Conservation (phyloP, 495 filamentous ascomycete genomes). For the Xylaria grammica region DNA sequence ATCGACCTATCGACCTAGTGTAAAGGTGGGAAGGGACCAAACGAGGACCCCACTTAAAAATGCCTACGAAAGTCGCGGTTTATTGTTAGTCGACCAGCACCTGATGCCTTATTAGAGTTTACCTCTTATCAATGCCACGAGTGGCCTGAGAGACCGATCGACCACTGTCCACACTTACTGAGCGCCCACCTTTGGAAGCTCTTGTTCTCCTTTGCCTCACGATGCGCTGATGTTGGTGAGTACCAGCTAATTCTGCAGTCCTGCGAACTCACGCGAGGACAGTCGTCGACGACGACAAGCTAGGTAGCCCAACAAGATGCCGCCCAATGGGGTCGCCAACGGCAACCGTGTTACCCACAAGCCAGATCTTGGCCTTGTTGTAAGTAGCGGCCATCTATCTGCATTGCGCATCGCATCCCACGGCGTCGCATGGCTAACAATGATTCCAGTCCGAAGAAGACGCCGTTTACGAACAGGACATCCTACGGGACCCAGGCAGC, state of each 20-base stretch:
- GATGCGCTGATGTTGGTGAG: conserved; percentile 24
- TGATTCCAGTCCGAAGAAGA: conserved; percentile 75
- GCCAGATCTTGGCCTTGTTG: conserved; percentile 77
- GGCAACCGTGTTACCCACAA: conserved; percentile 37
- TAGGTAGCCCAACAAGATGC: conserved; percentile 25
- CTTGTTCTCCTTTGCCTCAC: conserved; percentile 8
- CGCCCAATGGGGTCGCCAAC: conserved; percentile 37
- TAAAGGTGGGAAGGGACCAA: not conserved
- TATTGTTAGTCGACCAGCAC: conserved; percentile 13
- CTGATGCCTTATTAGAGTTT: conserved; percentile 20
- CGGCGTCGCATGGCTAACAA: conserved; percentile 13
- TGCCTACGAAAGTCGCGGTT: conserved; percentile 11
- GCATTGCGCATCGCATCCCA: not conserved
- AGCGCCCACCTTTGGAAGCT: conserved; percentile 8
- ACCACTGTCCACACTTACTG: not conserved
- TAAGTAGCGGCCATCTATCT: conserved; percentile 48
- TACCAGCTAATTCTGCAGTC: conserved; percentile 14
- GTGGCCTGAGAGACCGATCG: conserved; percentile 2
- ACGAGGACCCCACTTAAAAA: conserved; percentile 18
- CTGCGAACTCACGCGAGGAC: conserved; percentile 34
- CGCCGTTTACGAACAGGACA: conserved; percentile 93
- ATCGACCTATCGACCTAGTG: not conserved
- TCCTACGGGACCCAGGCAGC: conserved; percentile 81
- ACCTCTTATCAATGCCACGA: conserved; percentile 18
- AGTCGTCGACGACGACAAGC: conserved; percentile 23